Conservation (phyloP, 108 stramenopile species). For the Fistulifera solaris region DNA sequence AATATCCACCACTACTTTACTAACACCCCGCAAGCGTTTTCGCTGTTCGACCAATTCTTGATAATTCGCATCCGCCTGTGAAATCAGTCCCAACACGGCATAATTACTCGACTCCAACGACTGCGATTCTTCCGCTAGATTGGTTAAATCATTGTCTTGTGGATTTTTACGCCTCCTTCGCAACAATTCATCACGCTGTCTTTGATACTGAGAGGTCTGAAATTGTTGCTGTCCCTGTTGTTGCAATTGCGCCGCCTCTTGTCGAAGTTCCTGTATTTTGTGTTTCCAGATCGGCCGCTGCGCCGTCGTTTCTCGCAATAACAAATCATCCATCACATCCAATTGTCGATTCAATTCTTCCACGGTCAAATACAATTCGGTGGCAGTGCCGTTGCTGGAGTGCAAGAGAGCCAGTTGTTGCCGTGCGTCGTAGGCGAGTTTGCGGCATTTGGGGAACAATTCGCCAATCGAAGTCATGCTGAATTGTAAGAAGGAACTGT, state of each 20-base stretch:
- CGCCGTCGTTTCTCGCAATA: conserved; percentile 62
- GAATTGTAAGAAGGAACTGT: too few species aligned
- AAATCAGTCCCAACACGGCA: conserved; percentile 66
- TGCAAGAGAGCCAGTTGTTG: conserved; percentile 79
- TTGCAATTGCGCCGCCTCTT: conserved; percentile 54
- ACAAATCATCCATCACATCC: conserved; percentile 61
- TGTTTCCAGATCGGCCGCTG: conserved; percentile 79
- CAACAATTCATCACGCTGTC: conserved; percentile 70
- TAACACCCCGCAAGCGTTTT: conserved; percentile 53
- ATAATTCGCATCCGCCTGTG: conserved; percentile 50
- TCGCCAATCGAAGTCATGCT: conserved; percentile 24
- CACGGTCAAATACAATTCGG: conserved; percentile 63
- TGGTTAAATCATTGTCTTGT: conserved; percentile 36
- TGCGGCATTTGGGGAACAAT: conserved; percentile 79
- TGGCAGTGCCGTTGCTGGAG: conserved; percentile 27
- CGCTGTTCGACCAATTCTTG: conserved; percentile 50
- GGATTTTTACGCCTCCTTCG: conserved; percentile 29
- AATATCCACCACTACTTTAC: conserved; percentile 55
- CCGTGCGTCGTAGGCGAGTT: conserved; percentile 77
- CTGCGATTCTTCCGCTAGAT: conserved; percentile 60
- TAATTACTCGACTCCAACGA: conserved; percentile 50
- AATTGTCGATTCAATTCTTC: conserved; percentile 71
- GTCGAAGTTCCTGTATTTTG: conserved; percentile 68
- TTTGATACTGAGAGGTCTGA: conserved; percentile 25
- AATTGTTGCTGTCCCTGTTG: conserved; percentile 32